Conservation (phyloP, 495 filamentous ascomycete genomes). For the Pseudoneurospora amorphoporcata region DNA sequence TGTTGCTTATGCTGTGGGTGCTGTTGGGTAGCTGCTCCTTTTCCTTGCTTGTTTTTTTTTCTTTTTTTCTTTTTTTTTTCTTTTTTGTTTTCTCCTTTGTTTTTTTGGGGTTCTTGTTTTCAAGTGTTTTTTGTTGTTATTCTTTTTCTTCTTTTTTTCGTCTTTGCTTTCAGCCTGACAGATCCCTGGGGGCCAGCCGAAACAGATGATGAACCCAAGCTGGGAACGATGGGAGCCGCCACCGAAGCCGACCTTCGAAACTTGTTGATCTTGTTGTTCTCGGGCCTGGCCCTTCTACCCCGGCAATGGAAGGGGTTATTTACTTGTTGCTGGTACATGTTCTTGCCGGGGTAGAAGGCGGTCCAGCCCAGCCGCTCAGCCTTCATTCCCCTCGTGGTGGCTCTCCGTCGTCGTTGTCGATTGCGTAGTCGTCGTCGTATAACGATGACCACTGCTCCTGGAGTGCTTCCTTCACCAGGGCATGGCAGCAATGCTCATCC, state of each 20-base stretch:
- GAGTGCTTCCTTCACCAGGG: conserved; percentile 13
- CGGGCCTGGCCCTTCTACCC: not conserved
- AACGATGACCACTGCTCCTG: not conserved
- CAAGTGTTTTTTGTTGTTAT: no score
- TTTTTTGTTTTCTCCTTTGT: not conserved
- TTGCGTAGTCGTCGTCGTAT: not conserved
- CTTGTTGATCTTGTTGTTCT: not conserved
- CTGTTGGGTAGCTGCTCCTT: no score
- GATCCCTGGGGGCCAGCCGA: not conserved
- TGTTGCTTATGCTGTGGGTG: no score
- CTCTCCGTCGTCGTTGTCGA: not conserved
- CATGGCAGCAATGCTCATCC: conserved; percentile 44
- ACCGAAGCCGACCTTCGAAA: not conserved
- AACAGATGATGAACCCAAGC: not conserved
- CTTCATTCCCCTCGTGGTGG: no score
- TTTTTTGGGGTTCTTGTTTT: no score
- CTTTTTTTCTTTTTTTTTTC: not conserved
- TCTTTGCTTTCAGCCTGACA: not conserved
- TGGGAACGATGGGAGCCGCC: not conserved
- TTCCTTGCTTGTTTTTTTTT: no score
- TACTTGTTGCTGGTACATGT: not conserved
- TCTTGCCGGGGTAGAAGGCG: not conserved
- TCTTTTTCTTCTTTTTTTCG: not conserved
- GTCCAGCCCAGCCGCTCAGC: not conserved
- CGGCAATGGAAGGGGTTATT: not conserved